Evolutionary conservation across 768 basidiomycete species (phyloP).

Genomic region (Arthromyces matolae): DNA sequence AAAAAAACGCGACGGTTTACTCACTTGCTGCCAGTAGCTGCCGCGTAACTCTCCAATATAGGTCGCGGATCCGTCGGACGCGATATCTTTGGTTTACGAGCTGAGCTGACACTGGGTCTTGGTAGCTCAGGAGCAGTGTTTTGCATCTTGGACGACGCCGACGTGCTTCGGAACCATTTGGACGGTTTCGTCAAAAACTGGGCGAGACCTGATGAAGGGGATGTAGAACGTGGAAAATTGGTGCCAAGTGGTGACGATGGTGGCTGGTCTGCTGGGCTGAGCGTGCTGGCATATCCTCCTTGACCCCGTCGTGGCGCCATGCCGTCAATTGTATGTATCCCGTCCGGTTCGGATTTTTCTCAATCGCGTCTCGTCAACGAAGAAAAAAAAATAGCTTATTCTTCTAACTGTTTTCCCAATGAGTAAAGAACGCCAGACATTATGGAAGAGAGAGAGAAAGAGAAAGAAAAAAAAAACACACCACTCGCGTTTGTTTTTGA

Average conservation of each 20-base stretch:
- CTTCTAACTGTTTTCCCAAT: neutral
- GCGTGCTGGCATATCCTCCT: conserved; percentile 32
- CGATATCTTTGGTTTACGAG: conserved; percentile 75
- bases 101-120: conserved; percentile 39
- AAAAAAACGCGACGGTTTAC: conserved; percentile 17
- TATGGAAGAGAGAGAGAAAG: no score
- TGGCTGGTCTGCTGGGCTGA: conserved; percentile 35
- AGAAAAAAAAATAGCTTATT: conserved; percentile 3
- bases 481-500: neutral
- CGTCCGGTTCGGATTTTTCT: conserved; percentile 1
- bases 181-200: conserved; percentile 64
- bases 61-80: conserved; percentile 81
- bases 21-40: conserved; percentile 48
- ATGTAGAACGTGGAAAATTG: conserved; percentile 52
- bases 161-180: conserved; percentile 70
- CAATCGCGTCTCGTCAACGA: conserved; percentile 4
- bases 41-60: conserved; percentile 55
- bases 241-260: conserved; percentile 33
- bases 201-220: conserved; percentile 62
- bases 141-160: conserved; percentile 41
- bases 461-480: neutral
- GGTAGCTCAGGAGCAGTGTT: conserved; percentile 38
- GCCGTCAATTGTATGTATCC: neutral
- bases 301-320: conserved; percentile 51
- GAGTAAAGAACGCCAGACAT: neutral